These are phyloP conservation scores for Lentinula guzmanii DNA, from an alignment of 768 basidiomycete species.

Conservation along the genomic window DNA sequence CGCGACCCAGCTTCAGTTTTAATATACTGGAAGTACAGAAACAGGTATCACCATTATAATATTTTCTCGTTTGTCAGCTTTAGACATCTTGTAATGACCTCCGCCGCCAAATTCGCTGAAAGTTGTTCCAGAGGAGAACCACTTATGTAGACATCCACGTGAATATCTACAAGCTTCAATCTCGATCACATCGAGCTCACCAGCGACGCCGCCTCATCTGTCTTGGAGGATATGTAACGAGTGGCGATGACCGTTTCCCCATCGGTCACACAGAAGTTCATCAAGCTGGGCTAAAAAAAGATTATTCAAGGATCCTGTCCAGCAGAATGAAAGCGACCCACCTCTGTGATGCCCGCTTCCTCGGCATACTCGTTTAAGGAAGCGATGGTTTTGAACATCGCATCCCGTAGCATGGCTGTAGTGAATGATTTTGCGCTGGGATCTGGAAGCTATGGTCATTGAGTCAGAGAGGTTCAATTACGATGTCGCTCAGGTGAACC, in stretches of 20 bases:
- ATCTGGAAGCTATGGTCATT: conserved; percentile 60
- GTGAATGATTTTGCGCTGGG: conserved; percentile 73
- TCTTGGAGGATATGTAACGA: conserved; percentile 88
- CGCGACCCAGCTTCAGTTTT: conserved; percentile 3
- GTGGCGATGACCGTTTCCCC: conserved; percentile 92
- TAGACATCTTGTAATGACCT: conserved; percentile 78
- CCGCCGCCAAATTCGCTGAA: conserved; percentile 8
- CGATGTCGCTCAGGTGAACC: conserved; percentile 26
- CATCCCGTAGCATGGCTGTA: conserved; percentile 62
- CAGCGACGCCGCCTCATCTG: conserved; percentile 89
- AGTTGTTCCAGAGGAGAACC: conserved; percentile 80
- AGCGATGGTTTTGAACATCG: conserved; percentile 86
- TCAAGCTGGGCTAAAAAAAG: conserved; percentile 62
- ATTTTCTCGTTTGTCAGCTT: conserved; percentile 91
- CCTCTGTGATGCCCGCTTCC: conserved; percentile 69
- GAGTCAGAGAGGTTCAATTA: neutral
- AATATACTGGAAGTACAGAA: neutral
- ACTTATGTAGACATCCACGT: conserved; percentile 33
- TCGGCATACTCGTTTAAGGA: conserved; percentile 72
- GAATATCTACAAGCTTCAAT: neutral
- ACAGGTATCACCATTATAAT: conserved; percentile 73
- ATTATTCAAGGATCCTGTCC: neutral
- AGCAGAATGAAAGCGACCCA: conserved; percentile 19
- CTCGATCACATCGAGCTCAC: conserved; percentile 27
- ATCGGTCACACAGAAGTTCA: conserved; percentile 97